phyloP scores from a whole-genome alignment of 345 rosid genomes.

The Hypericum perforatum region DNA sequence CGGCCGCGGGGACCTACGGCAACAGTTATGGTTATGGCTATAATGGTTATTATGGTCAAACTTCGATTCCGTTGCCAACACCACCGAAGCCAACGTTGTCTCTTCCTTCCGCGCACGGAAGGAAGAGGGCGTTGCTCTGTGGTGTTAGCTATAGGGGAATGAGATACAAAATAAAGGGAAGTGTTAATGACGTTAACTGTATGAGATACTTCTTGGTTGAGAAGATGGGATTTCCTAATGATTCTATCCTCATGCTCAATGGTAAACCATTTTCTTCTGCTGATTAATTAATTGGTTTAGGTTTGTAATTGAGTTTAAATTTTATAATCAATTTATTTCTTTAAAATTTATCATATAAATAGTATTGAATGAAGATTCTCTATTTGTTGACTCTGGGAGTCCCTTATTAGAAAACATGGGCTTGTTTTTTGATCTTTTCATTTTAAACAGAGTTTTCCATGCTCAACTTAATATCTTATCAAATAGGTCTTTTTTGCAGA shows the following conservation, averaged over 20 bases:
- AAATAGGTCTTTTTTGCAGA: too few species aligned
- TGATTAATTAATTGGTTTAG: not conserved
- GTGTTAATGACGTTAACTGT: constrained; percentile 42
- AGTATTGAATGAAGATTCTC: too few species aligned
- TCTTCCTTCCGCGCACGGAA: constrained; percentile 19
- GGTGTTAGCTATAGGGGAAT: constrained; percentile 41
- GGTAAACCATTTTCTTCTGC: constrained; percentile 10
- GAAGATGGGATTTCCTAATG: constrained; percentile 35
- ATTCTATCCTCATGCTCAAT: constrained; percentile 31
- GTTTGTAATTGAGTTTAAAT: too few species aligned
- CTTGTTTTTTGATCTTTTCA: too few species aligned
- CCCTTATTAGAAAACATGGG: too few species aligned
- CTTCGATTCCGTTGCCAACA: constrained; percentile 1
- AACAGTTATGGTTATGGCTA: too few species aligned
- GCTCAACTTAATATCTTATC: too few species aligned
- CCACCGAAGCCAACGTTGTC: constrained; percentile 12
- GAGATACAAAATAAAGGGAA: constrained; percentile 35
- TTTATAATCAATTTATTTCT: too few species aligned
- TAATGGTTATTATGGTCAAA: constrained; percentile 8
- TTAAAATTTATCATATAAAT: too few species aligned
- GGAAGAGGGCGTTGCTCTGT: constrained; percentile 46
- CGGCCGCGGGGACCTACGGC: constrained; percentile 6
- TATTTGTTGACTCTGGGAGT: too few species aligned
- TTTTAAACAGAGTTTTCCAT: too few species aligned
- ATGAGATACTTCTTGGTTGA: constrained; percentile 42